Conservation (phyloP, 306 rosid species). For the Quercus aquifolioides region DNA sequence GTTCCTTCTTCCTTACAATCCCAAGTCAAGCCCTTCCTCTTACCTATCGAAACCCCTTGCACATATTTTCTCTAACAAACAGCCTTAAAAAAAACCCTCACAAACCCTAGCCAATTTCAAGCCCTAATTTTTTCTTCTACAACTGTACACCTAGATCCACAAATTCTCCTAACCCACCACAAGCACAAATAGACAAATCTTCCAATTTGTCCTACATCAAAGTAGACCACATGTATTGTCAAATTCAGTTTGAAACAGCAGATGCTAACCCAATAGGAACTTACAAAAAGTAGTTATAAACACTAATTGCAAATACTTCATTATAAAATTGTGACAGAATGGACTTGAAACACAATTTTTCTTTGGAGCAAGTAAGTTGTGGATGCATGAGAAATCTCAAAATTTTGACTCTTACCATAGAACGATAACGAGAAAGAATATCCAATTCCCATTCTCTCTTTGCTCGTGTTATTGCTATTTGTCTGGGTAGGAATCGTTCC, state of each 20-base stretch:
- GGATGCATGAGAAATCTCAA: background rate
- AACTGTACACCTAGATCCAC: too few species aligned
- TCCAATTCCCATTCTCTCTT: slow-evolving; percentile 94
- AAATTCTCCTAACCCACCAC: too few species aligned
- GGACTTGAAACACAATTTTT: background rate
- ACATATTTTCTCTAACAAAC: too few species aligned
- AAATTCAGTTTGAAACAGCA: background rate
- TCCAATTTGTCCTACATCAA: too few species aligned
- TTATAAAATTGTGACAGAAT: background rate
- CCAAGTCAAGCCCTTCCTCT: too few species aligned
- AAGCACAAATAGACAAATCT: too few species aligned
- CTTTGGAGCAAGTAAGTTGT: background rate
- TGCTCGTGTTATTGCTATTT: slow-evolving; percentile 85
- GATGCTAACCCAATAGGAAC: background rate
- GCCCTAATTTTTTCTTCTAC: too few species aligned
- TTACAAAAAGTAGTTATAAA: background rate
- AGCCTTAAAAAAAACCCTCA: too few species aligned
- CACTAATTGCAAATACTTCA: background rate
- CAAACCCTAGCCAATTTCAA: too few species aligned
- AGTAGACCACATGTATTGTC: background rate
- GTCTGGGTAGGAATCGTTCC: slow-evolving; percentile 83
- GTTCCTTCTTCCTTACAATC: too few species aligned
- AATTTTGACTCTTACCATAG: slow-evolving; percentile 52
- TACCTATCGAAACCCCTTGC: too few species aligned
- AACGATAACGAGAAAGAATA: slow-evolving; percentile 79